A percentile compares a stretch with the other conserved stretches of the same genome.
These are phyloP conservation scores for Achaetomiella virescens DNA, from an alignment of 495 filamentous ascomycete genomes.

Conservation along the genomic window DNA sequence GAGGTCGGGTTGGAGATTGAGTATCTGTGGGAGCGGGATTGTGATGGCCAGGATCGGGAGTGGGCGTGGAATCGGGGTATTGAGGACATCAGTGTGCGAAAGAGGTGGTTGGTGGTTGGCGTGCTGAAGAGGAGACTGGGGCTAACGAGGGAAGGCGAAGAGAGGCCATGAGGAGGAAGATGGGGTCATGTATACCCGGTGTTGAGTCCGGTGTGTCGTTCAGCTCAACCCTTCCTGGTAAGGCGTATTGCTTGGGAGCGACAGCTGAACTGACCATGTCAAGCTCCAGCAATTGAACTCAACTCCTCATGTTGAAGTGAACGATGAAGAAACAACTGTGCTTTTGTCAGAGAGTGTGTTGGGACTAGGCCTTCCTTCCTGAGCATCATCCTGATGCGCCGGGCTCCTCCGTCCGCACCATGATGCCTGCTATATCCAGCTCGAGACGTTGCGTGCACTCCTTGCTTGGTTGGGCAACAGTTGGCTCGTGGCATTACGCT, in stretches of 20 bases:
- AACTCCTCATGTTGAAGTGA: neutral
- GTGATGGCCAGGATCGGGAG: conserved; percentile 55
- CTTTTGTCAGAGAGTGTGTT: neutral
- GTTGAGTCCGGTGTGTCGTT: neutral
- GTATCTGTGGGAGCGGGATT: conserved; percentile 68
- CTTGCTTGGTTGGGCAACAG: conserved; percentile 15
- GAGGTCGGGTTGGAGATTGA: conserved; percentile 60
- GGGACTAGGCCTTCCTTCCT: neutral
- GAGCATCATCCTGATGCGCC: neutral
- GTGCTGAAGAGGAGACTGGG: conserved; percentile 38
- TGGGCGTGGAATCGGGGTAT: conserved; percentile 58
- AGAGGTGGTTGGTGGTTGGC: conserved; percentile 73
- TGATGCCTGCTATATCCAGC: neutral
- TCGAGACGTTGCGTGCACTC: neutral
- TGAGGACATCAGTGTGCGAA: conserved; percentile 62
- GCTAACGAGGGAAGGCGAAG: neutral
- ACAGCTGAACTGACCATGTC: neutral
- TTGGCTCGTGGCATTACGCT: conserved; percentile 2
- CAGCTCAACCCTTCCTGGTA: neutral
- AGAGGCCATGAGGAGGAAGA: neutral
- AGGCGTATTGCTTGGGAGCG: neutral
- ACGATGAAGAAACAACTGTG: neutral
- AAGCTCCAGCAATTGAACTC: neutral
- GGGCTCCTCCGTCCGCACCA: neutral
- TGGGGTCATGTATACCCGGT: neutral